Percentiles rank a stretch among this genome's conserved stretches.
These are phyloP conservation scores for Hypoxylon sp. DNA, from an alignment of 2,329 filamentous ascomycete species.

Conservation along the genomic window DNA sequence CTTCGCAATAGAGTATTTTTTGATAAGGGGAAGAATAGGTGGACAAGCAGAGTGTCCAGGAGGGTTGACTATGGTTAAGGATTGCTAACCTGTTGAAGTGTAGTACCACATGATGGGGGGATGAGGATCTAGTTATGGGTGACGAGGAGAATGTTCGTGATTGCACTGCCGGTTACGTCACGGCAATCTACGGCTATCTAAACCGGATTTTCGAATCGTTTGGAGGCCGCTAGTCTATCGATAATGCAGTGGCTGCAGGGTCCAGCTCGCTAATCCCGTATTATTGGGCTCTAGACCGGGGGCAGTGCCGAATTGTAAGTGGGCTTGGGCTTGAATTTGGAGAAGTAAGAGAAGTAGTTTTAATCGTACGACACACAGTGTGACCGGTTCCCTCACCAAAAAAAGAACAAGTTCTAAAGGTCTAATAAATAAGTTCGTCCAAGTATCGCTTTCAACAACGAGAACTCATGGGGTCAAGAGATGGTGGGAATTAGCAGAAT, in stretches of 20 bases:
- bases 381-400: conserved; percentile 22
- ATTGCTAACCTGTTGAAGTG: conserved; percentile 51
- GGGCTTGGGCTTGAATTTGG: conserved; percentile 10
- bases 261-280: conserved; percentile 17
- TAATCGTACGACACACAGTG: conserved; percentile 15
- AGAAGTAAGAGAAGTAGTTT: neutral
- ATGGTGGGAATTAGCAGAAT: conserved; percentile 17
- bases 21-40: conserved; percentile 19
- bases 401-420: conserved; percentile 27
- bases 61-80: conserved; percentile 5
- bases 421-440: conserved; percentile 21
- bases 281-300: conserved; percentile 13
- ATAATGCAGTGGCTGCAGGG: conserved; percentile 39
- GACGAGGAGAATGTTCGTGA: conserved; percentile 28
- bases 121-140: conserved; percentile 46
- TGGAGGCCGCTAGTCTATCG: conserved; percentile 31
- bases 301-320: conserved; percentile 15
- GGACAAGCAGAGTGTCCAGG: conserved; percentile 14
- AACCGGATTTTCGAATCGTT: conserved; percentile 44
- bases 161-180: conserved; percentile 45
- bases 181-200: conserved; percentile 37
- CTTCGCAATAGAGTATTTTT: conserved; percentile 16
- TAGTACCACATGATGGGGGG: conserved; percentile 51
- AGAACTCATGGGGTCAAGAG: conserved; percentile 15
- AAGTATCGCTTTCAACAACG: conserved; percentile 15